Evolutionary conservation across 768 basidiomycete species (phyloP).

Genomic region (Cantharellus anzutake): DNA sequence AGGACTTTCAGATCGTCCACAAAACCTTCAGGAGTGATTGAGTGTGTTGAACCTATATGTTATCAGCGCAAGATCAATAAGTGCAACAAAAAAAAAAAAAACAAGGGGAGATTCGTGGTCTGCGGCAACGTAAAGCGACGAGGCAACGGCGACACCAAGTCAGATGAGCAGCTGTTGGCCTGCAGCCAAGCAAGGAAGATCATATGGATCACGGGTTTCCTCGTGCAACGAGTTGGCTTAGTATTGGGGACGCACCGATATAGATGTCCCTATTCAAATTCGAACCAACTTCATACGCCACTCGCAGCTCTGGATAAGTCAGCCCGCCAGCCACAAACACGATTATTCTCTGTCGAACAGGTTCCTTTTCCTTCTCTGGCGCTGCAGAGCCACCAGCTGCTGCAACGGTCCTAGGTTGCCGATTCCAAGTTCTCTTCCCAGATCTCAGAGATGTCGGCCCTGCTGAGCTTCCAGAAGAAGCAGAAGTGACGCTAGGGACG

Average conservation of each 20-base stretch:
- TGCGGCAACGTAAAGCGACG: no score
- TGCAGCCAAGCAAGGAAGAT: no score
- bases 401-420: slow-evolving; percentile 36
- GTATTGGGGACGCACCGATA: slow-evolving; percentile 39
- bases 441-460: slow-evolving; percentile 56
- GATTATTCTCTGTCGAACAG: slow-evolving; percentile 49
- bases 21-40: slow-evolving; percentile 64
- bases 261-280: slow-evolving; percentile 71
- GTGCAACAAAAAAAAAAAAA: no score
- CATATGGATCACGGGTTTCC: no score
- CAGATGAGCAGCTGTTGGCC: no score
- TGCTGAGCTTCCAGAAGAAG: background rate
- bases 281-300: slow-evolving; percentile 62
- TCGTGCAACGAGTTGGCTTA: no score
- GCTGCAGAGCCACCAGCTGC: background rate
- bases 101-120: no score
- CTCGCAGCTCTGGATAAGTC: slow-evolving; percentile 88
- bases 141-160: no score
- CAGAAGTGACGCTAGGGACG: slow-evolving; percentile 5
- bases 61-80: background rate
- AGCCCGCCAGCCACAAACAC: slow-evolving; percentile 90
- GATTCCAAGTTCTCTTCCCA: slow-evolving; percentile 79
- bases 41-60: slow-evolving; percentile 68
- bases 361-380: slow-evolving; percentile 28
- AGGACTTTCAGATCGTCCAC: slow-evolving; percentile 75